These are phyloP conservation scores for Tulasnella sp. DNA, from an alignment of 768 basidiomycete species.

Conservation along the genomic window DNA sequence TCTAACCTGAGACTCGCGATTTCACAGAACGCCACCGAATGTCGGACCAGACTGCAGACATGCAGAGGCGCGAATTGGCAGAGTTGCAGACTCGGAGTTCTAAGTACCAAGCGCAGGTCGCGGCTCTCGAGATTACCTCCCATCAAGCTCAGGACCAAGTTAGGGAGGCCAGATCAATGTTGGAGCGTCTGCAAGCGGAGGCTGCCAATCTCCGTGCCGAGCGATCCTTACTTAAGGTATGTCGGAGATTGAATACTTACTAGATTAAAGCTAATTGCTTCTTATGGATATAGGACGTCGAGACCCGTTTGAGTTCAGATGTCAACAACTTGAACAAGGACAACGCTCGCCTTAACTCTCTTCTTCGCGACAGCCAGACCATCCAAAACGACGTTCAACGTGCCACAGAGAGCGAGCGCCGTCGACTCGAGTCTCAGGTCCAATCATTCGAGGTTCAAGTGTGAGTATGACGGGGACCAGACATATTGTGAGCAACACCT, in stretches of 20 bases:
- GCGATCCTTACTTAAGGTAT: conserved; percentile 86
- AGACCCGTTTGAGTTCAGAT: conserved; percentile 72
- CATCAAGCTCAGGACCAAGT: conserved; percentile 58
- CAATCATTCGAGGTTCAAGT: conserved; percentile 67
- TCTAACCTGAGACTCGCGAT: not conserved
- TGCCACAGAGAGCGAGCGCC: conserved; percentile 70
- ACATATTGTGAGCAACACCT: not conserved
- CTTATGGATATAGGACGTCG: conserved; percentile 53
- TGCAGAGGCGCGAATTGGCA: conserved; percentile 54
- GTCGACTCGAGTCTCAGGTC: conserved; percentile 67
- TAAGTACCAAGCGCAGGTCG: conserved; percentile 61
- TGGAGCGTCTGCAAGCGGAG: conserved; percentile 77
- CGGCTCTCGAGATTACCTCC: conserved; percentile 63
- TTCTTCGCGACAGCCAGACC: conserved; percentile 81
- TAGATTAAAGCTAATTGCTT: too few species aligned
- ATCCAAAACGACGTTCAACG: conserved; percentile 84
- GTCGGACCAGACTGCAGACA: conserved; percentile 49
- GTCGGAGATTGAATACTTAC: conserved; percentile 18
- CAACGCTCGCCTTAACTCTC: conserved; percentile 71
- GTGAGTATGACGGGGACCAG: conserved; percentile 33
- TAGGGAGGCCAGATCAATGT: conserved; percentile 40
- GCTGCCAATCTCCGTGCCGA: conserved; percentile 82
- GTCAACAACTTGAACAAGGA: conserved; percentile 71
- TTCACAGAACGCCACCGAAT: conserved; percentile 23
- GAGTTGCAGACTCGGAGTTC: conserved; percentile 56